Base-by-base conservation (phyloP, 2,329 filamentous ascomycete species). In the Triangularia verruculosa region DNA sequence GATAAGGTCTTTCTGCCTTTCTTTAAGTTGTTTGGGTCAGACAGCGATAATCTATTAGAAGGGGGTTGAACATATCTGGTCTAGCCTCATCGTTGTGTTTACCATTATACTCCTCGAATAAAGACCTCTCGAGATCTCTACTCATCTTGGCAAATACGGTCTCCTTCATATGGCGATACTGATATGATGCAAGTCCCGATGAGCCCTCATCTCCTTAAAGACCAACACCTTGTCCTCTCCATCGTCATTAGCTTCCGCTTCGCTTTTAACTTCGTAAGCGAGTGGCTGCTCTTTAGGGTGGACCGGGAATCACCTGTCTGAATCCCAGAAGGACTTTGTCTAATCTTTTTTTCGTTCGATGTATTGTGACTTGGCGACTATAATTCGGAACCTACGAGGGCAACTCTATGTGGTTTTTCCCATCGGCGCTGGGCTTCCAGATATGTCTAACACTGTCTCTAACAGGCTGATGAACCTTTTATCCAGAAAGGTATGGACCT, bases 401-500 rank as follows among this genome's bases (percentile, higher is more conserved):
- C 25, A 59, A 15, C 3, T 17, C 32, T 13, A n/a, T 6, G 11
- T 47, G 32, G 15, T 52, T 9, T 9, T 28, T 9, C 5, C 9
- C 27, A 9, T 28, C 27, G 27, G 27, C 27, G 27, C 27, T 28
- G 27, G 4, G 5, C 12, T 47, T 47, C 39, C 39, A 47, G 5
- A 47, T 47, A 28, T 24, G 32, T 47, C 15, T 20, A 4, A n/a
- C 13, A 15, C 15, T 13, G 17, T n/a, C 13, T 20, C n/a, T 17
- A 28, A 5, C 4, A 51, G 9, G 17, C 32, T 30, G 43, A 12
- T 39, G 22, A 20, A 30, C 27, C 15, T 13, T 24, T 6, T 59
- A n/a, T 52, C 57, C 22, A 59, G 20, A 59, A 59, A 52, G n/a
- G 57, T 39, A 43, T 51, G 52, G 3, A 59, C 30, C 39, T 59